These are phyloP conservation scores for Xylaria cubensis DNA, from an alignment of 495 filamentous ascomycete genomes.

Conservation along the genomic window DNA sequence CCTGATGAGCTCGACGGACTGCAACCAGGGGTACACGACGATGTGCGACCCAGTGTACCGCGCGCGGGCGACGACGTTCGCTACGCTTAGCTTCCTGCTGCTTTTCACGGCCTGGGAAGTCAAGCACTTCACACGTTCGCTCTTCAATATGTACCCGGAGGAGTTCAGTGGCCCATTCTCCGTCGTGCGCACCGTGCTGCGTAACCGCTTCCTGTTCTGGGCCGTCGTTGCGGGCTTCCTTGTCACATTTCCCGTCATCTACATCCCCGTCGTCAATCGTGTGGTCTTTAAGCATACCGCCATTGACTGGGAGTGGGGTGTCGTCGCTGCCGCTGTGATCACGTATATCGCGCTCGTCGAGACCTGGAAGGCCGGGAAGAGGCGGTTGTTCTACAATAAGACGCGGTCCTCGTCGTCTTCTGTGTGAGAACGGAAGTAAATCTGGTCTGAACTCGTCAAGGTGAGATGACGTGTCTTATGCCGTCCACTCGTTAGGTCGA, in stretches of 20 bases:
- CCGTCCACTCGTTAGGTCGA: constrained; percentile 8
- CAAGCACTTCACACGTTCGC: constrained; percentile 60
- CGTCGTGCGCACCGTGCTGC: constrained; percentile 58
- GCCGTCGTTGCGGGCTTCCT: constrained; percentile 62
- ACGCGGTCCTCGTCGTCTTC: background rate
- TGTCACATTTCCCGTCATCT: constrained; percentile 63
- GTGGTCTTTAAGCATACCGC: constrained; percentile 63
- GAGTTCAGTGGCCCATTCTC: constrained; percentile 47
- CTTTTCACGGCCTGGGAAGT: constrained; percentile 66
- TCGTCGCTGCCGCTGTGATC: constrained; percentile 55
- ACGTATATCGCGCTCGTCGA: constrained; percentile 58
- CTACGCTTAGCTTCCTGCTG: constrained; percentile 64
- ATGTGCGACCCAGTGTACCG: constrained; percentile 62
- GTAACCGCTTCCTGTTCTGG: constrained; percentile 65
- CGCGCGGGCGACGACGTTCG: constrained; percentile 74
- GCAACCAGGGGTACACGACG: constrained; percentile 55
- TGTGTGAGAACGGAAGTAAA: background rate
- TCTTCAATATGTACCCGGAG: constrained; percentile 61
- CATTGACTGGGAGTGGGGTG: constrained; percentile 66
- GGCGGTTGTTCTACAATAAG: constrained; percentile 21
- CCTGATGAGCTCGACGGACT: constrained; percentile 47
- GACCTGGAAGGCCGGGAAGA: constrained; percentile 61
- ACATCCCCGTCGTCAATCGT: constrained; percentile 61
- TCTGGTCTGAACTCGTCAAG: background rate
- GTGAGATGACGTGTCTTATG: constrained; percentile 7